phyloP scores from a whole-genome alignment of 2,329 filamentous ascomycete genomes.

The Fusarium verrucosum region DNA sequence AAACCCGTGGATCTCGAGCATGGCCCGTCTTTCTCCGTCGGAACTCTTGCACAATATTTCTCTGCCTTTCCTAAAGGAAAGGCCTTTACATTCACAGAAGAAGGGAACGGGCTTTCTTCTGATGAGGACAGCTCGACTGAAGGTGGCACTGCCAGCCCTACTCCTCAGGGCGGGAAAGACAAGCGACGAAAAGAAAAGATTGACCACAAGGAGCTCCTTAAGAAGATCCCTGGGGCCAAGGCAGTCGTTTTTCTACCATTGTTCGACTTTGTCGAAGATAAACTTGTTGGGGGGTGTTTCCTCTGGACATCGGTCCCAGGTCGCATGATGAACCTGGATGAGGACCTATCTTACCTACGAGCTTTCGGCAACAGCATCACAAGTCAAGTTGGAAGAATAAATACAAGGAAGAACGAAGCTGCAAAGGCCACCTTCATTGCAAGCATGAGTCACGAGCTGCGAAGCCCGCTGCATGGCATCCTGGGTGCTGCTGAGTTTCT shows the following conservation, averaged over 20 bases:
- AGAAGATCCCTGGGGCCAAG: slow-evolving; percentile 48
- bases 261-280: slow-evolving; percentile 49
- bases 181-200: slow-evolving; percentile 36
- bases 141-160: neutral
- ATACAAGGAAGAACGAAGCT: slow-evolving; percentile 60
- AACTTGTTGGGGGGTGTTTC: slow-evolving; percentile 50
- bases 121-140: slow-evolving; percentile 48
- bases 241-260: slow-evolving; percentile 50
- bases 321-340: slow-evolving; percentile 51
- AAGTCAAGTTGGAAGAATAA: slow-evolving; percentile 63
- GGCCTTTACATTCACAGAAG: slow-evolving; percentile 45
- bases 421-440: slow-evolving; percentile 68
- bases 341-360: slow-evolving; percentile 51
- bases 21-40: slow-evolving; percentile 43
- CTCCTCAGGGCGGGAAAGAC: neutral
- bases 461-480: slow-evolving; percentile 66
- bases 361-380: slow-evolving; percentile 51
- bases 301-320: slow-evolving; percentile 48
- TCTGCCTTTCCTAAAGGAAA: slow-evolving; percentile 46
- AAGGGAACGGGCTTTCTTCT: slow-evolving; percentile 44
- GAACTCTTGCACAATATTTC: slow-evolving; percentile 46
- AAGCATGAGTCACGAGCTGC: slow-evolving; percentile 66
- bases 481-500: slow-evolving; percentile 62
- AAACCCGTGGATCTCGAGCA: slow-evolving; percentile 42
- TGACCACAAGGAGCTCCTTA: slow-evolving; percentile 48